Evolutionary conservation across 2,329 filamentous ascomycete genomes (phyloP).

Genomic region (Fusarium hainanense): DNA sequence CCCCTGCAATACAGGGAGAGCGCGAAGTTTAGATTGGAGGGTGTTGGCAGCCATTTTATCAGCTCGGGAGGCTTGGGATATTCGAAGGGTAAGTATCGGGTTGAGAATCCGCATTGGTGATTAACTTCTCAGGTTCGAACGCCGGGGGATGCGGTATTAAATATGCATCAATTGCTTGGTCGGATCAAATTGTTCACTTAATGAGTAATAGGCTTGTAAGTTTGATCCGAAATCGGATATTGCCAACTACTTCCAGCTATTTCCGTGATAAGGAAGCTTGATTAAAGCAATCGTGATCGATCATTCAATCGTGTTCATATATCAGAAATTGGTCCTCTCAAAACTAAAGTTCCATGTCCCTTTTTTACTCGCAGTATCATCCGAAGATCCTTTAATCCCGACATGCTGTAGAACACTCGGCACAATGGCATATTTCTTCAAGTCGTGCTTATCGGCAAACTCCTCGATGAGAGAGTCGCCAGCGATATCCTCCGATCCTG

Average conservation of each 20-base stretch:
- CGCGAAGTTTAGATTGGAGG: constrained; percentile 1
- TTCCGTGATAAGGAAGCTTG: neutral
- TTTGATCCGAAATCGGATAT: neutral
- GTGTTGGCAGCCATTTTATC: neutral
- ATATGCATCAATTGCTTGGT: neutral
- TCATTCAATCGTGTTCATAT: neutral
- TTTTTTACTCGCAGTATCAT: constrained; percentile 36
- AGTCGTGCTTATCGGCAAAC: constrained; percentile 39
- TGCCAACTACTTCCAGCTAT: neutral
- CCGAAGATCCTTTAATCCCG: constrained; percentile 46
- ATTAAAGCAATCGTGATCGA: neutral
- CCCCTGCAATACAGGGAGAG: neutral
- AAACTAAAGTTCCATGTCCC: constrained; percentile 50
- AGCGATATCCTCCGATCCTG: constrained; percentile 37
- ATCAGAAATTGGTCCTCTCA: constrained; percentile 17
- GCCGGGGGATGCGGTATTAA: neutral
- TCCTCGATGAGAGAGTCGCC: constrained; percentile 49
- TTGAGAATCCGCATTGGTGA: neutral
- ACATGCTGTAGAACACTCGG: constrained; percentile 51
- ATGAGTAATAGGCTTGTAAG: neutral
- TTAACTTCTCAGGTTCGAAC: neutral
- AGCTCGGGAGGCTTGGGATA: neutral
- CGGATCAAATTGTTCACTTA: neutral
- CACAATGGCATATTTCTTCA: constrained; percentile 49
- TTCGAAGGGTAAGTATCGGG: neutral